A percentile compares a stretch with the other conserved stretches of the same genome.
phyloP scores from a whole-genome alignment of 129 eudicot species.

The Ambrosia artemisiifolia region DNA sequence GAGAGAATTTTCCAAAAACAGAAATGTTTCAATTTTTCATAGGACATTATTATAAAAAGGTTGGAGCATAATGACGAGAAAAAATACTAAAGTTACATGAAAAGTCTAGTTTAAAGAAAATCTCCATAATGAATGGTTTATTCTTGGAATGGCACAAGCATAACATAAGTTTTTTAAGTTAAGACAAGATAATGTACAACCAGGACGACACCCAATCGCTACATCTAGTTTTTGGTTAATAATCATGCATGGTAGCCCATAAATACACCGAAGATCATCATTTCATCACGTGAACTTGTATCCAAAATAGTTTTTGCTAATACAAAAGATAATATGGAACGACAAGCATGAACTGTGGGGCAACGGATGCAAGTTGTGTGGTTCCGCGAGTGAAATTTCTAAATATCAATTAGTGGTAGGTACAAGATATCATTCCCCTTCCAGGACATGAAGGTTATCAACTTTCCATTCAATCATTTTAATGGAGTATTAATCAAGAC shows the following conservation, averaged over 20 bases:
- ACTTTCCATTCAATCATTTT: slow-evolving; percentile 1
- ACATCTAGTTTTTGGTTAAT: slow-evolving; percentile 27
- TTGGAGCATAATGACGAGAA: neutral
- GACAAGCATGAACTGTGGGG: slow-evolving; percentile 11
- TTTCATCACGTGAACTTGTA: slow-evolving; percentile 19
- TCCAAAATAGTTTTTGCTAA: slow-evolving; percentile 11
- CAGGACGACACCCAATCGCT: slow-evolving; percentile 23
- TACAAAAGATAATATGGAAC: slow-evolving; percentile 19
- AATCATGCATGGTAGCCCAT: slow-evolving; percentile 18
- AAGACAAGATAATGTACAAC: slow-evolving; percentile 23
- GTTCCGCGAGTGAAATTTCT: slow-evolving; percentile 19
- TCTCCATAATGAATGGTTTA: slow-evolving; percentile 5
- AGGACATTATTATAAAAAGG: neutral
- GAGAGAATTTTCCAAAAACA: neutral
- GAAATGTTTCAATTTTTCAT: neutral
- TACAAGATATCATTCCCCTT: slow-evolving; percentile 20
- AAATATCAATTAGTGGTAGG: slow-evolving; percentile 33
- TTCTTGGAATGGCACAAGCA: slow-evolving; percentile 22
- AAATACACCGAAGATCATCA: slow-evolving; percentile 10
- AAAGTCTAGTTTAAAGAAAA: neutral
- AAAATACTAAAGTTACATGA: neutral
- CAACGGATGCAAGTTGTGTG: slow-evolving; percentile 19
- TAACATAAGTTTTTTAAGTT: slow-evolving; percentile 20
- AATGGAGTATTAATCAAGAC: slow-evolving; percentile 27
- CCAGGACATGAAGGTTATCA: slow-evolving; percentile 22